phyloP scores from a whole-genome alignment of 495 filamentous ascomycete species.

The Trichoderma gamsii region DNA sequence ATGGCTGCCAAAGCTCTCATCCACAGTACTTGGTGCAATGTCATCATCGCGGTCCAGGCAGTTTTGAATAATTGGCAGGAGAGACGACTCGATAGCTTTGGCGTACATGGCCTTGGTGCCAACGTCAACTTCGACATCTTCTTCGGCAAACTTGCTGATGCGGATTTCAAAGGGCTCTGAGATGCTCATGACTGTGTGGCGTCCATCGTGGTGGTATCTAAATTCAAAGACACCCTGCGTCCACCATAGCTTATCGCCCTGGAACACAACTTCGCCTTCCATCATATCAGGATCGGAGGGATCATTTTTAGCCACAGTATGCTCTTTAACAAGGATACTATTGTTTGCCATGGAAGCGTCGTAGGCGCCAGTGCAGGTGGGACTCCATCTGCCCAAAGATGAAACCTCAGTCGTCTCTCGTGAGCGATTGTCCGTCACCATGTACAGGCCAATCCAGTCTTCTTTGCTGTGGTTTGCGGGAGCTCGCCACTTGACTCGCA shows the following conservation, averaged over 20 bases:
- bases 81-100: constrained; percentile 61
- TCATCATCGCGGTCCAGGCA: constrained; percentile 91
- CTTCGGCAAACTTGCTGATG: constrained; percentile 68
- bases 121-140: constrained; percentile 51
- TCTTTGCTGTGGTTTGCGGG: constrained; percentile 85
- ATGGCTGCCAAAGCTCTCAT: constrained; percentile 75
- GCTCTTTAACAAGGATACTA: constrained; percentile 69
- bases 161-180: constrained; percentile 88
- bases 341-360: constrained; percentile 70
- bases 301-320: constrained; percentile 42
- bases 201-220: constrained; percentile 91
- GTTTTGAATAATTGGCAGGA: constrained; percentile 78
- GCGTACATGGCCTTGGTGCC: constrained; percentile 23
- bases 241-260: constrained; percentile 95
- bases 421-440: constrained; percentile 84
- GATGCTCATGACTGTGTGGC: constrained; percentile 94
- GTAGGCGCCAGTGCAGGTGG: constrained; percentile 68
- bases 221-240: constrained; percentile 92
- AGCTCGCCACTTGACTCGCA: constrained; percentile 88
- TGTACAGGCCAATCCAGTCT: constrained; percentile 95
- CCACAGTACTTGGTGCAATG: constrained; percentile 72
- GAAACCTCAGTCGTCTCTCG: constrained; percentile 76
- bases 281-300: constrained; percentile 46
- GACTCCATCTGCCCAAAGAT: constrained; percentile 86
- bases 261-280: constrained; percentile 77